Evolutionary conservation across 2,329 filamentous ascomycete species (phyloP).

Genomic region (Fusarium newnesense): DNA sequence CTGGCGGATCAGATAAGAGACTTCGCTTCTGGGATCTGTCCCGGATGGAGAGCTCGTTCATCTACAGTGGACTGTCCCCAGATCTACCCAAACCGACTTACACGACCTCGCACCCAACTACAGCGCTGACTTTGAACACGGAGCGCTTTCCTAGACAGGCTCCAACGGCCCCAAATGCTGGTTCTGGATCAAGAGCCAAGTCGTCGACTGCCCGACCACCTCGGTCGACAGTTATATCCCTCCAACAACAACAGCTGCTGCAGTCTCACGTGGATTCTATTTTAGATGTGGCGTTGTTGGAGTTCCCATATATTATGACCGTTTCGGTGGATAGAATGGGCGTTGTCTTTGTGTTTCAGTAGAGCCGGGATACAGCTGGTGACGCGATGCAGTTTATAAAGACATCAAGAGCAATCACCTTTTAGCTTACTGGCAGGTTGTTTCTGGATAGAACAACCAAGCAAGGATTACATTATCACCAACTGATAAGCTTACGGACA

Average conservation of each 20-base stretch:
- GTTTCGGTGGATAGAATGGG: constrained; percentile 90
- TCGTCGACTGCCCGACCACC: constrained; percentile 60
- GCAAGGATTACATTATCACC: not conserved
- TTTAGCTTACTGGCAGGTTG: constrained; percentile 13
- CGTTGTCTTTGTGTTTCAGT: constrained; percentile 84
- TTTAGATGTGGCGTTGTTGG: constrained; percentile 86
- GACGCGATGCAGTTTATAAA: constrained; percentile 9
- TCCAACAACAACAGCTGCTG: constrained; percentile 87
- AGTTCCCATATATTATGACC: constrained; percentile 92
- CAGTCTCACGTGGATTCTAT: constrained; percentile 89
- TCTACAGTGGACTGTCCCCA: constrained; percentile 80
- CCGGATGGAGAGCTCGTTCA: constrained; percentile 78
- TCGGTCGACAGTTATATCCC: constrained; percentile 84
- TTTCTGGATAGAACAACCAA: constrained; percentile 19
- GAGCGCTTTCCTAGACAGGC: constrained; percentile 65
- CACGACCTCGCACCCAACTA: constrained; percentile 69
- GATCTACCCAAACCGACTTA: constrained; percentile 82
- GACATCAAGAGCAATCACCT: constrained; percentile 14
- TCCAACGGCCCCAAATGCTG: constrained; percentile 46
- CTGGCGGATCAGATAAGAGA: constrained; percentile 88
- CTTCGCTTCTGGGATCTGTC: constrained; percentile 93
- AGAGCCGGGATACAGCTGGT: constrained; percentile 31
- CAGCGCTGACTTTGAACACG: constrained; percentile 72
- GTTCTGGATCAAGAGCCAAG: constrained; percentile 47
- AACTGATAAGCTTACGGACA: not conserved